A percentile compares a stretch with the other conserved stretches of the same genome.
Conservation (phyloP, 139 green algal genomes). For the Haematococcus sp. region DNA sequence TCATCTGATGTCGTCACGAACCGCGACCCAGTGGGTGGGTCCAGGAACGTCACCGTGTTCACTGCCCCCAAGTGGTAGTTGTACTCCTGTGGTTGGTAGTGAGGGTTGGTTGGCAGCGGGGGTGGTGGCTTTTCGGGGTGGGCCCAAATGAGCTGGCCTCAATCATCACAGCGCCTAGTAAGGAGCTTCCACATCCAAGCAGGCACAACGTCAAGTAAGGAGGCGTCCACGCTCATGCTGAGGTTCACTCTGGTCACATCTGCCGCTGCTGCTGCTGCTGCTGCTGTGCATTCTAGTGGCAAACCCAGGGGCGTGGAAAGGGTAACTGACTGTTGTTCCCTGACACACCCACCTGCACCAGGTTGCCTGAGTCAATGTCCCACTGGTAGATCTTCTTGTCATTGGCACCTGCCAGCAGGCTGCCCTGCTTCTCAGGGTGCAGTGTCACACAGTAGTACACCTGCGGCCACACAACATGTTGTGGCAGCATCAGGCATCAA, state of each 20-base stretch:
- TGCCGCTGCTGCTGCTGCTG: background rate
- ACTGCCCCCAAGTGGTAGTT: constrained; percentile 96
- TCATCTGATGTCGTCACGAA: constrained; percentile 92
- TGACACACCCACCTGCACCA: constrained; percentile 73
- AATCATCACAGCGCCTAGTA: background rate
- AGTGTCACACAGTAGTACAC: constrained; percentile 87
- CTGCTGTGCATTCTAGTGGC: too few relatives aligned
- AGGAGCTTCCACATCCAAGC: too few relatives aligned
- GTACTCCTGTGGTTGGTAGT: constrained; percentile 78
- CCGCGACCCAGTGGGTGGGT: constrained; percentile 67
- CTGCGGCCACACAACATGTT: constrained; percentile 32
- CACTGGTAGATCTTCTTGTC: constrained; percentile 97
- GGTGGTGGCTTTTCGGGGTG: too few relatives aligned
- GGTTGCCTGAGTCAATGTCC: constrained; percentile 83
- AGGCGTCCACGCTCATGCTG: too few relatives aligned
- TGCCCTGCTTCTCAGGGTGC: constrained; percentile 92
- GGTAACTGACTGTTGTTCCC: too few relatives aligned
- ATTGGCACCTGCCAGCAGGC: constrained; percentile 82
- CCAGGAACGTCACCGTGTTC: constrained; percentile 97
- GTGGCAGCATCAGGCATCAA: too few relatives aligned
- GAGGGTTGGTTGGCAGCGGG: too few relatives aligned
- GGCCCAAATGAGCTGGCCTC: too few relatives aligned
- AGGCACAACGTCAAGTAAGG: too few relatives aligned
- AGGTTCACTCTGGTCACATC: background rate
- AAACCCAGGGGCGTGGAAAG: too few relatives aligned